Conservation (phyloP, 371 early-diverging fungal species). For the Mortierella sp. region DNA sequence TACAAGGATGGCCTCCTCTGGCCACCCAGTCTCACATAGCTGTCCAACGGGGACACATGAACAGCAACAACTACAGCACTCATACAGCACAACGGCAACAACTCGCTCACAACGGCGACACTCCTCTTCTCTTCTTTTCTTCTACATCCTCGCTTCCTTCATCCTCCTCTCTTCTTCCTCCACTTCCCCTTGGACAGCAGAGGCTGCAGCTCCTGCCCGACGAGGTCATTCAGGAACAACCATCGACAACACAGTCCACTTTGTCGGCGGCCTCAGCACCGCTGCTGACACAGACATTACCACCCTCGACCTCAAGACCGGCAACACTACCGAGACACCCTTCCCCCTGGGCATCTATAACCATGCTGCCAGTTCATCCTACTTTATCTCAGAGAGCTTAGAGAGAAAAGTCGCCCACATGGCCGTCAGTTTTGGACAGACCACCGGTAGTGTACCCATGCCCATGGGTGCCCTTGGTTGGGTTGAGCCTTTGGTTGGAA, state of each 20-base stretch:
- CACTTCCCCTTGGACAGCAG: background rate
- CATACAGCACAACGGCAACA: background rate
- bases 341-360: slow-evolving; percentile 16
- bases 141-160: slow-evolving; percentile 1
- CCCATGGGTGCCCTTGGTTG: slow-evolving; percentile 23
- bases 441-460: background rate
- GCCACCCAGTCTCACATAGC: background rate
- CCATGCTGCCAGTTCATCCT: slow-evolving; percentile 26
- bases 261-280: slow-evolving; percentile 39
- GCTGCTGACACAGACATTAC: slow-evolving; percentile 16
- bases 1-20: background rate
- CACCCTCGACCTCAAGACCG: slow-evolving; percentile 22
- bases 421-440: slow-evolving; percentile 39
- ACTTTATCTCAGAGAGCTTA: background rate
- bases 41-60: background rate
- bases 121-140: slow-evolving; percentile 4
- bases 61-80: background rate
- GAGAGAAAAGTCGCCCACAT: background rate
- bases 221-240: slow-evolving; percentile 30
- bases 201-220: slow-evolving; percentile 17
- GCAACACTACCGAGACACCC: slow-evolving; percentile 19
- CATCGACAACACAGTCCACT: slow-evolving; percentile 31
- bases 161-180: background rate
- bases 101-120: background rate
- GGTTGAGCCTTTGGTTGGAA: slow-evolving; percentile 28